phyloP scores from a whole-genome alignment of 768 basidiomycete species.

The Suillus weaverae region DNA sequence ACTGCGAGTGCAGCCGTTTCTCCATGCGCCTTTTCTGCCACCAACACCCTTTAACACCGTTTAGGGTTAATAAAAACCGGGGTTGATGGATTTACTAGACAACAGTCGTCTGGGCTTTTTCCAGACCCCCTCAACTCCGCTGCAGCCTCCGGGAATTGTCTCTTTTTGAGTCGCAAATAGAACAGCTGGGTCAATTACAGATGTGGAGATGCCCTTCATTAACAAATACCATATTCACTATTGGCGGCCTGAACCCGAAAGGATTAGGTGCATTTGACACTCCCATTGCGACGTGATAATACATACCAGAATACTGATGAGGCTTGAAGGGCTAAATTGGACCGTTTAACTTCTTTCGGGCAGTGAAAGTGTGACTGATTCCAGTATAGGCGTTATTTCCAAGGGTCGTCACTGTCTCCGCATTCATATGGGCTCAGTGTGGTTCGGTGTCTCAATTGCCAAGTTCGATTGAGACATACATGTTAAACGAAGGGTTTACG shows the following conservation, averaged over 20 bases:
- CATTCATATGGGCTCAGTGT: neutral
- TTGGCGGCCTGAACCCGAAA: conserved; percentile 25
- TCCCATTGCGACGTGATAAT: conserved; percentile 16
- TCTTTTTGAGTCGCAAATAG: conserved; percentile 6
- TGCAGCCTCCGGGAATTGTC: conserved; percentile 18
- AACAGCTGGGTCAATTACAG: conserved; percentile 17
- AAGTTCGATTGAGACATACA: neutral
- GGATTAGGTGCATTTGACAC: conserved; percentile 23
- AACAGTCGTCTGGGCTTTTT: conserved; percentile 23
- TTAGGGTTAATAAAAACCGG: conserved; percentile 19
- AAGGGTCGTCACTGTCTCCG: neutral
- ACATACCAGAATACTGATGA: conserved; percentile 24
- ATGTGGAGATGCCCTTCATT: conserved; percentile 25
- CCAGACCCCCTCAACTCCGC: conserved; percentile 23
- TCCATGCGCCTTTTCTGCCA: neutral
- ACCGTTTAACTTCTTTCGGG: conserved; percentile 21
- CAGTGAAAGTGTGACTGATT: neutral
- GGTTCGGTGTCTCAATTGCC: neutral
- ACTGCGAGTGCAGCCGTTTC: conserved; percentile 3
- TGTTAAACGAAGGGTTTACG: neutral
- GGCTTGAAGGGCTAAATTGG: conserved; percentile 31
- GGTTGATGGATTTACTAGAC: conserved; percentile 16
- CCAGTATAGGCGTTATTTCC: neutral
- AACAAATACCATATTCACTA: conserved; percentile 25
- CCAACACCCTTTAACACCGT: conserved; percentile 8